Base-by-base conservation (phyloP, 495 filamentous ascomycete genomes). In the Daldinia concentrica region DNA sequence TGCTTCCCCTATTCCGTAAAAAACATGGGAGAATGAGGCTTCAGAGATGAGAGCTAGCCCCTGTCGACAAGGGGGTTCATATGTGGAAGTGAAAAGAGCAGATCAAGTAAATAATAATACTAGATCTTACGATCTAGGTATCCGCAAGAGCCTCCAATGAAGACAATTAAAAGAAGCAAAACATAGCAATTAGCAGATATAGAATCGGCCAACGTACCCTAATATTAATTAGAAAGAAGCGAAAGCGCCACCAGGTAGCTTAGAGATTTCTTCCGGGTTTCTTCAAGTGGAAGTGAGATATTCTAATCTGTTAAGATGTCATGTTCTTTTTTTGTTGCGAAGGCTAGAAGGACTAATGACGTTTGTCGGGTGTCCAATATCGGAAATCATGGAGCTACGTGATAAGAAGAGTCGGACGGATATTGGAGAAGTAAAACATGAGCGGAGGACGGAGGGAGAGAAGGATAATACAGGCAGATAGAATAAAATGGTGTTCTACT, bases 1-100 rank as follows among this genome's bases (percentile, higher is more conserved):
- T 61, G 34, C 56, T 64, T n/a, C 71, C 66, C 71, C 66, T 73
- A 73, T 73, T 69, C 57, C 39, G 51, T 52, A 58, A 59, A 69
- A 48, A 63, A 66, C 27, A 63, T 66, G 62, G 58, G 43, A 63
- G 52, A 66, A 73, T 66, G 52, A 73, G 58, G 62, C 66, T 60
- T 69, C 56, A 52, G 34, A 73, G 52, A 69, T 32, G 24, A 34
- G 27, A 63, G 50, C 41, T 15, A 30, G 56, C 71, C 71, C 71
- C 64, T 65, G 71, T 63, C 62, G 58, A 66, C 71, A 39, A 56
- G 62, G 65, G 57, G 62, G 22, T 39, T 58, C 61, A 39, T n/a
- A 66, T 62, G 37, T 51, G 71, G 71, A 54, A 73, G 62, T 66
- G 59, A 60, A 73, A 32, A 58, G 62, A 63, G 71, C 29, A 69